phyloP scores from a whole-genome alignment of 2,329 filamentous ascomycete species.

The Cordyceps pruinosa region DNA sequence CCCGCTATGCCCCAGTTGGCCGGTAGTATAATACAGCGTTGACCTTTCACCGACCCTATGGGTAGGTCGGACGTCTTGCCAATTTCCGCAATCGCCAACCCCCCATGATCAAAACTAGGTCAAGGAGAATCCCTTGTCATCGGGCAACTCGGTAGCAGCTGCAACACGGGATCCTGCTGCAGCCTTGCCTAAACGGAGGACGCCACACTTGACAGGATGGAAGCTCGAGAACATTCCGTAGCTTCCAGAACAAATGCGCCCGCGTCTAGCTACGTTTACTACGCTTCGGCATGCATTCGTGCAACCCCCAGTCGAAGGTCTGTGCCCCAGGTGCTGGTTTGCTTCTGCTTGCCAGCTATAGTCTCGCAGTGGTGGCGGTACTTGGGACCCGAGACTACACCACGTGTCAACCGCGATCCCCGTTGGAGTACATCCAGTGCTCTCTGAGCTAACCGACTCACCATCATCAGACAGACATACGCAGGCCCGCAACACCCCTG shows the following conservation, averaged over 20 bases:
- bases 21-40: not conserved
- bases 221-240: not conserved
- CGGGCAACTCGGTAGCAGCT: not conserved
- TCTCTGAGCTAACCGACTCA: not conserved
- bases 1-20: not conserved
- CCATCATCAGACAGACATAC: not conserved
- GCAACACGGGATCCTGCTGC: not conserved
- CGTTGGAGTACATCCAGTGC: not conserved
- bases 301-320: not conserved
- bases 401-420: constrained; percentile 12
- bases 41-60: not conserved
- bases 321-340: not conserved
- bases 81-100: not conserved
- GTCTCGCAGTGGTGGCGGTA: not conserved
- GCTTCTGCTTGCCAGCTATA: not conserved
- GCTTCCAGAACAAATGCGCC: constrained; percentile 2
- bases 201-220: not conserved
- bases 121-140: not conserved
- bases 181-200: not conserved
- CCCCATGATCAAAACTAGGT: not conserved
- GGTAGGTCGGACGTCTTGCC: not conserved
- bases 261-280: not conserved
- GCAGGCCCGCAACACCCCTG: not conserved
- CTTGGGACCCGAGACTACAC: not conserved
- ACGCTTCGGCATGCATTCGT: not conserved